Evolutionary conservation across 345 rosid species (phyloP).

Genomic region (Litchi chinensis): DNA sequence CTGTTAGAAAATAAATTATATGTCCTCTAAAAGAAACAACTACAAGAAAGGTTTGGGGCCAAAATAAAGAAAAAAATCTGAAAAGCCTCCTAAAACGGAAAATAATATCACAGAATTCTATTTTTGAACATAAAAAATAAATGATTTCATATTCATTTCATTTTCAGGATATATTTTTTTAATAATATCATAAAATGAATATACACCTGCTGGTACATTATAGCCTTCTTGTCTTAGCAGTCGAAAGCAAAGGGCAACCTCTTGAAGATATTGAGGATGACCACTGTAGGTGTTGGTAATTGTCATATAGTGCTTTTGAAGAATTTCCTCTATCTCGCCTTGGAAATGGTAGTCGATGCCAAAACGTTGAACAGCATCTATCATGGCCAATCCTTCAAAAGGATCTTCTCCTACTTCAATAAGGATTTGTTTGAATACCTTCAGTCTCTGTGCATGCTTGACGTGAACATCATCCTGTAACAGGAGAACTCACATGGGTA

Average conservation of each 20-base stretch:
- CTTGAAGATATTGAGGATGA: slow-evolving; percentile 16
- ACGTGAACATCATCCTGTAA: slow-evolving; percentile 11
- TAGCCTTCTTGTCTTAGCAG: slow-evolving; percentile 33
- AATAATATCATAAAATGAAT: background rate
- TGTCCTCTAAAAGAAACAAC: background rate
- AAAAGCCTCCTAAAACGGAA: too few species aligned
- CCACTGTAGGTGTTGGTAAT: background rate
- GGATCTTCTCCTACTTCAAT: background rate
- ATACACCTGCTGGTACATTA: slow-evolving; percentile 26
- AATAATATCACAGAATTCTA: too few species aligned
- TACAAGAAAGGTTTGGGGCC: background rate
- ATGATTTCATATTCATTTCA: too few species aligned
- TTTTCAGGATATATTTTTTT: too few species aligned
- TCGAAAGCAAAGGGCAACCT: slow-evolving; percentile 26
- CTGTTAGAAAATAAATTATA: too few species aligned
- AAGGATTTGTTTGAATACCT: background rate
- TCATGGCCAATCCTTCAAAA: slow-evolving; percentile 5
- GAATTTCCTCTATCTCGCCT: slow-evolving; percentile 23
- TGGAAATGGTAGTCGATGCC: slow-evolving; percentile 18
- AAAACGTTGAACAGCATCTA: slow-evolving; percentile 13
- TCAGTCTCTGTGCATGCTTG: background rate
- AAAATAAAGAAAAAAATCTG: too few species aligned
- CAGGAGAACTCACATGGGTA: too few species aligned
- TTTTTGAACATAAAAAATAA: too few species aligned
- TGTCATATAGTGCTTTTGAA: slow-evolving; percentile 1